A percentile compares a stretch with the other conserved stretches of the same genome.
These are phyloP conservation scores for Thelonectria rubi DNA, from an alignment of 2,329 filamentous ascomycete genomes.

Conservation along the genomic window DNA sequence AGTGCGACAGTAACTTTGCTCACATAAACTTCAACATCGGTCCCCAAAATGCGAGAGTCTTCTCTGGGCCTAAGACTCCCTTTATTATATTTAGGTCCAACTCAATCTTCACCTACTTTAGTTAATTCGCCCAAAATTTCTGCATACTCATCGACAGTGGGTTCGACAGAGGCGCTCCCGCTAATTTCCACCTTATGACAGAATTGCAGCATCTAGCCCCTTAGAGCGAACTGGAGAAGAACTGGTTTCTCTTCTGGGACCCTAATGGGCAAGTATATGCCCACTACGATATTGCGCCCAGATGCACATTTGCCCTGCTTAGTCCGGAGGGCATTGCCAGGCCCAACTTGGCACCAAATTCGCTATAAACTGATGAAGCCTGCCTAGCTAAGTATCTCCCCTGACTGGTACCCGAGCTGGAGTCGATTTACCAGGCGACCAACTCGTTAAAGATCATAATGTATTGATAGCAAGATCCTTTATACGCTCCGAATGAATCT, in stretches of 20 bases:
- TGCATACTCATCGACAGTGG: slow-evolving; percentile 57
- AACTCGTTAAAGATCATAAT: slow-evolving; percentile 66
- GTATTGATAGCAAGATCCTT: slow-evolving; percentile 57
- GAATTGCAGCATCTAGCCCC: slow-evolving; percentile 62
- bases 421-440: slow-evolving; percentile 67
- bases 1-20: slow-evolving; percentile 56
- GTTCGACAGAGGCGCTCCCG: slow-evolving; percentile 35
- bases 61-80: slow-evolving; percentile 61
- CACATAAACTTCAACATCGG: slow-evolving; percentile 57
- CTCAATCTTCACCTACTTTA: slow-evolving; percentile 63
- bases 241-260: slow-evolving; percentile 72
- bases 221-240: slow-evolving; percentile 63
- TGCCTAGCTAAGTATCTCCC: slow-evolving; percentile 61
- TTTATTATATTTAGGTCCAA: slow-evolving; percentile 66
- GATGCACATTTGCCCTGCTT: slow-evolving; percentile 59
- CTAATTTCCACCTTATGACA: slow-evolving; percentile 53
- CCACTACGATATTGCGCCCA: slow-evolving; percentile 62
- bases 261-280: slow-evolving; percentile 53
- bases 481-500: slow-evolving; percentile 51
- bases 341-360: slow-evolving; percentile 53
- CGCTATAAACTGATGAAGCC: slow-evolving; percentile 50
- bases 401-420: slow-evolving; percentile 43
- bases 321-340: slow-evolving; percentile 56
- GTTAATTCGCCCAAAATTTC: slow-evolving; percentile 65
- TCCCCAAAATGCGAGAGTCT: slow-evolving; percentile 67